A percentile compares a stretch with the other conserved stretches of the same genome.
phyloP scores from a whole-genome alignment of 2,329 filamentous ascomycete genomes.

The Scytalidium lignicola region DNA sequence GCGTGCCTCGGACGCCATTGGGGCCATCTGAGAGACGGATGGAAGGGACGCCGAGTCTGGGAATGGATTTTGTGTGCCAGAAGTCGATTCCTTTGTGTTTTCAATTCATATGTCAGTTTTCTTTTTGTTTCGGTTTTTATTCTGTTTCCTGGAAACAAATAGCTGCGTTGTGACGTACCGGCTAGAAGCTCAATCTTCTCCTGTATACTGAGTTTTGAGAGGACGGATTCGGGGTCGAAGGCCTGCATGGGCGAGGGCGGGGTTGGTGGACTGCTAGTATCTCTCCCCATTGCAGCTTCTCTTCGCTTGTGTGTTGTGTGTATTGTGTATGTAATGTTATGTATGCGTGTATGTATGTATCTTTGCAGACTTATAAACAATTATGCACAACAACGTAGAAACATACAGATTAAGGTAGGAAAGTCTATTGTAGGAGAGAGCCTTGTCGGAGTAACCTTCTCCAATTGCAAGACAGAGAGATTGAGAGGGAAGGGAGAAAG shows the following conservation, averaged over 20 bases:
- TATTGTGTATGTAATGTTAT: too few species aligned
- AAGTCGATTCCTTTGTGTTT: conserved; percentile 13
- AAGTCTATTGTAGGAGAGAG: too few species aligned
- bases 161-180: conserved; percentile 24
- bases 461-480: too few species aligned
- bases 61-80: conserved; percentile 25
- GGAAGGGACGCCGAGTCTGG: conserved; percentile 20
- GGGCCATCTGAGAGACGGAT: conserved; percentile 26
- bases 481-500: too few species aligned
- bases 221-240: conserved; percentile 43
- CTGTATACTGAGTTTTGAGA: conserved; percentile 43
- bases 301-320: too few species aligned
- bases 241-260: conserved; percentile 5
- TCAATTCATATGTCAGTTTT: conserved; percentile 41
- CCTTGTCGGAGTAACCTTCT: too few species aligned
- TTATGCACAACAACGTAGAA: too few species aligned
- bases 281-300: conserved; percentile 1
- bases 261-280: conserved; percentile 5
- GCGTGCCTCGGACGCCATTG: conserved; percentile 25
- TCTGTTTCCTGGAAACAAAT: background rate
- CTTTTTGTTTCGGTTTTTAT: conserved; percentile 29
- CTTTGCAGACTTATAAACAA: too few species aligned
- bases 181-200: conserved; percentile 49
- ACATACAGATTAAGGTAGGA: too few species aligned
- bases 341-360: too few species aligned